phyloP scores from a whole-genome alignment of 2,329 filamentous ascomycete genomes.

The Paracoccidioides brasiliensis region DNA sequence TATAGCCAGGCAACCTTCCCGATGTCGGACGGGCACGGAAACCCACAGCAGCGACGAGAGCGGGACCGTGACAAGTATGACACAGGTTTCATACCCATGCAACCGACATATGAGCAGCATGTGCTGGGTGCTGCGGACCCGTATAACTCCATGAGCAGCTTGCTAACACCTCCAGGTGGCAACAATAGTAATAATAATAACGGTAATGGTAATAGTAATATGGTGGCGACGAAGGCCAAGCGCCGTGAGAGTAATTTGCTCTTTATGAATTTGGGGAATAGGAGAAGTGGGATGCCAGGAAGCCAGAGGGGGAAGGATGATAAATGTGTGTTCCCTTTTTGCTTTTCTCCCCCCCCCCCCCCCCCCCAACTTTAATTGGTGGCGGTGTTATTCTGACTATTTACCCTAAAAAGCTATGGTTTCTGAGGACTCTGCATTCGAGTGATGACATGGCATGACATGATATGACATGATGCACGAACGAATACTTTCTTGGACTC shows the following conservation, averaged over 20 bases:
- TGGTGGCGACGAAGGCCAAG: conserved; percentile 27
- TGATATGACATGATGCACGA: too few relatives aligned
- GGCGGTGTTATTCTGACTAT: background rate
- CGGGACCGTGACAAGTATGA: conserved; percentile 26
- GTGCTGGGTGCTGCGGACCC: conserved; percentile 18
- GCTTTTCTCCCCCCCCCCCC: background rate
- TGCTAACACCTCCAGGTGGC: conserved; percentile 26
- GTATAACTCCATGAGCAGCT: conserved; percentile 26
- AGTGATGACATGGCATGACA: background rate
- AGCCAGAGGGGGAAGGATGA: conserved; percentile 1
- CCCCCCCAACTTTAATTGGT: background rate
- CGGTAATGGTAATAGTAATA: background rate
- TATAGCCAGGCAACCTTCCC: conserved; percentile 46
- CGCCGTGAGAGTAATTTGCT: conserved; percentile 38
- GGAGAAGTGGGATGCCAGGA: conserved; percentile 12
- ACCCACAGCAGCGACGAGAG: background rate
- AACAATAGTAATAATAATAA: background rate
- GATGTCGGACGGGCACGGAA: background rate
- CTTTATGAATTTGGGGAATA: conserved; percentile 29
- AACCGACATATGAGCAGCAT: conserved; percentile 35
- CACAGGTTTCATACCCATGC: conserved; percentile 40
- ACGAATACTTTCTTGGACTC: too few relatives aligned
- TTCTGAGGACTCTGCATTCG: conserved; percentile 10
- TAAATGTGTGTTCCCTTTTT: background rate
- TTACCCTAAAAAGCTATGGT: conserved; percentile 3